Evolutionary conservation across 2,329 filamentous ascomycete genomes (phyloP), one percentile per base, ranked within the genome.

Genomic region (Pseudocercospora eumusae): DNA sequence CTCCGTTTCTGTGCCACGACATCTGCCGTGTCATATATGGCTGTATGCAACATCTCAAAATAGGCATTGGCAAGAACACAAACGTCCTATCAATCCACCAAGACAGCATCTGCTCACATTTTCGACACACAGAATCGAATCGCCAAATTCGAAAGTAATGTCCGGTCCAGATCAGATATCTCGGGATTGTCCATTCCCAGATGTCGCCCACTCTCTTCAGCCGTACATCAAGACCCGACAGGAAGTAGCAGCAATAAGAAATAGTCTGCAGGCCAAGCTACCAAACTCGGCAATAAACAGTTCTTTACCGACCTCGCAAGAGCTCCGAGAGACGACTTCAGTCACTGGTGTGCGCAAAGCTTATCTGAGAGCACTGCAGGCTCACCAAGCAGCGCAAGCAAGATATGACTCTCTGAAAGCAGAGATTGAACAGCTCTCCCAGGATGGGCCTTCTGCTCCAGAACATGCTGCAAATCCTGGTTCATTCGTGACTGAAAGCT

Each of bases 171-270:
- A 54, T 36, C 18, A 4, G 10, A 23, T 59, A 9, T 33, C 21
- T 20, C 25, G 57, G 11, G 45, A 59, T 15, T 71, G 69, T 54
- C 71, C 70, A 1, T 62, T 74, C n/a, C 71, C 72, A 27, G 64
- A 66, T 23, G 70, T 74, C 33, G 68, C 66, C n/a, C 63, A 69
- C 56, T 63, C 69, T 11, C 64, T 75, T 6, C 47, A 59, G 15
- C 71, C 73, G 10, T 75, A 66, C 61, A 74, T 74, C 64, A 70
- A 68, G 42, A 63, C 70, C 18, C 60, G 73, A 28, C 60, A 69
- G 33, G 70, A 73, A 62, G 71, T 68, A 18, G 49, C 63, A 21
- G 53, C 60, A 4, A 73, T 74, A 56, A 63, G 73, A 42, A 63
- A 67, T 57, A 61, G 60, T 28, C 64, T 73, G 10, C 71, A 74